phyloP scores from a whole-genome alignment of 495 filamentous ascomycete genomes.

The Penicillium salamii region DNA sequence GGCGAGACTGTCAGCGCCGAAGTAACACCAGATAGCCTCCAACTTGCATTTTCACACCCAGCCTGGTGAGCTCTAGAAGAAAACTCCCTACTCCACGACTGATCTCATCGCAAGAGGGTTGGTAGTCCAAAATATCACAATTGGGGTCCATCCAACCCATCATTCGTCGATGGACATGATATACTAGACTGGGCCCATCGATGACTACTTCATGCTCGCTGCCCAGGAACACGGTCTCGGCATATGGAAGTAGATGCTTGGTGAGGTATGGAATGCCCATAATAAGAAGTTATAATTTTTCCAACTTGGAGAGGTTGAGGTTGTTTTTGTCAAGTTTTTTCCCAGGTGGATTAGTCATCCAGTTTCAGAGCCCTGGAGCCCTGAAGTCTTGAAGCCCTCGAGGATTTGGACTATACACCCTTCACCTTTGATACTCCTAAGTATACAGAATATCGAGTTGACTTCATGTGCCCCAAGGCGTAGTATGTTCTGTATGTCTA shows the following conservation, averaged over 20 bases:
- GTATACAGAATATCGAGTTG: too few species aligned
- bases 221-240: conserved; percentile 44
- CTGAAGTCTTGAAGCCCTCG: too few species aligned
- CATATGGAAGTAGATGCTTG: conserved; percentile 56
- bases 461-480: too few species aligned
- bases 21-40: not conserved
- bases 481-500: not conserved
- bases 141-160: conserved; percentile 32
- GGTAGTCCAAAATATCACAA: conserved; percentile 45
- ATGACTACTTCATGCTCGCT: conserved; percentile 50
- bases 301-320: not conserved
- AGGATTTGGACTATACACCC: too few species aligned
- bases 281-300: not conserved
- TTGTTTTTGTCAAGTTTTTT: too few species aligned
- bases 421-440: too few species aligned
- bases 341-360: too few species aligned
- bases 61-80: conserved; percentile 50
- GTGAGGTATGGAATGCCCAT: conserved; percentile 75
- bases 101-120: conserved; percentile 61
- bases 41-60: conserved; percentile 57
- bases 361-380: too few species aligned
- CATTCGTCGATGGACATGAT: conserved; percentile 61
- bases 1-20: conserved; percentile 1
- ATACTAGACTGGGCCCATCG: conserved; percentile 74
- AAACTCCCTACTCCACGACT: conserved; percentile 58